A percentile compares a stretch with the other conserved stretches of the same genome.
Conservation (phyloP, 1,284 basidiomycete genomes). For the Moesziomyces sp. region DNA sequence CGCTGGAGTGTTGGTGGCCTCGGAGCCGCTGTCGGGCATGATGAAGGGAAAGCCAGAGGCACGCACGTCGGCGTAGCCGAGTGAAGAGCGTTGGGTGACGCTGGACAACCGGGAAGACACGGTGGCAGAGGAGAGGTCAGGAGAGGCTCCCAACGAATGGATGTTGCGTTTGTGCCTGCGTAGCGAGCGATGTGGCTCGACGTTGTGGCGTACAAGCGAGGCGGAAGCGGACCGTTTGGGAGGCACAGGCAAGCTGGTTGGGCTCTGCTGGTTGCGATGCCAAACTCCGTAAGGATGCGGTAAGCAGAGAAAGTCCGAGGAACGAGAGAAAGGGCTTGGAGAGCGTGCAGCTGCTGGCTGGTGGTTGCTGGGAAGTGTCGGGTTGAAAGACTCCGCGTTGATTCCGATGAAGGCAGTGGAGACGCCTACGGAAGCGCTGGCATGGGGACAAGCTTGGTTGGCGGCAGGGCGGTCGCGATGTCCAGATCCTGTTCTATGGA, state of each 20-base stretch:
- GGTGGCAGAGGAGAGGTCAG: conserved; percentile 25
- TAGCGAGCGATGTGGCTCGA: background rate
- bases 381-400: background rate
- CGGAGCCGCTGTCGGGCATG: conserved; percentile 46
- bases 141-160: conserved; percentile 40
- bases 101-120: conserved; percentile 18
- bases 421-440: background rate
- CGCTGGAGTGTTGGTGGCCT: conserved; percentile 24
- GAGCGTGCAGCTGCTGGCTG: background rate
- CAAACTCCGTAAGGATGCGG: conserved; percentile 44
- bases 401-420: background rate
- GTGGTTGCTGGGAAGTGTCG: background rate
- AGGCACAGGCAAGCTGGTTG: conserved; percentile 36
- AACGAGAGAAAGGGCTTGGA: background rate
- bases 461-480: background rate
- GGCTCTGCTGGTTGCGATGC: conserved; percentile 25
- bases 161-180: conserved; percentile 23
- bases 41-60: conserved; percentile 46
- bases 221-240: conserved; percentile 29
- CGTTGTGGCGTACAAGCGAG: conserved; percentile 17
- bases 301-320: conserved; percentile 13
- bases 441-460: background rate
- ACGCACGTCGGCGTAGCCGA: conserved; percentile 41
- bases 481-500: background rate
- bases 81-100: conserved; percentile 22